Evolutionary conservation across 2,329 filamentous ascomycete genomes (phyloP), one percentile per base, ranked within the genome.

Genomic region (Stagonosporopsis chrysanthemi): DNA sequence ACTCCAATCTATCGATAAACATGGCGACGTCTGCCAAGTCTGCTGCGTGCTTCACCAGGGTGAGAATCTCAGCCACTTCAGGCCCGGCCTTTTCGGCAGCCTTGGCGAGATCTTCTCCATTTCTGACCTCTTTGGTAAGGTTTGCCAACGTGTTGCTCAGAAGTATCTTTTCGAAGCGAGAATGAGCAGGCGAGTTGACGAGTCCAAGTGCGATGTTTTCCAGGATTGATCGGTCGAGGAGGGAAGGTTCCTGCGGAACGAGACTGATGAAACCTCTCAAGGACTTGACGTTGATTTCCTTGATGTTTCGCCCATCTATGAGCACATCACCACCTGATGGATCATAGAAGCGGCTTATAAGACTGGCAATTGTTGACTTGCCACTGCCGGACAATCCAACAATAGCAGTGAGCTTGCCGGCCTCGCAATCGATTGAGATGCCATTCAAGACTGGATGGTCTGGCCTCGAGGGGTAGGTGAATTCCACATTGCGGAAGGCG

Each of bases 21-120:
- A 67, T 68, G 47, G 80, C 77, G 0, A 84, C 87, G 71, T 89
- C 86, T 0, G 88, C 87, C 26, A 88, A 77, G 12, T 74, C 76
- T 2, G 85, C 82, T 19, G 87, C 83, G 15, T 66, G 69, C 28
- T 79, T 75, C 2, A 84, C 80, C 24, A 83, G 72, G 24, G 67
- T 71, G 28, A 86, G 75, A n/a, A 88, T 82, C 52, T 86, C 81
- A 12, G 38, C 39, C 8, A 64, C 52, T 31, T 70, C 61, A 14
- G 66, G 38, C 5, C 66, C 60, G 29, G 61, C 60, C 15, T 57
- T 61, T 26, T 65, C 61, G 1, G 64, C 61, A 2, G 56, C 56
- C 29, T 59, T 43, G 1, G 9, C 74, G 7, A 88, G 70, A 43
- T 84, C 77, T 31, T 80, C 69, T 6, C 86, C 86, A 0, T 79